Base-by-base conservation (phyloP, 2,329 filamentous ascomycete genomes). In the Fusarium ramigenum region DNA sequence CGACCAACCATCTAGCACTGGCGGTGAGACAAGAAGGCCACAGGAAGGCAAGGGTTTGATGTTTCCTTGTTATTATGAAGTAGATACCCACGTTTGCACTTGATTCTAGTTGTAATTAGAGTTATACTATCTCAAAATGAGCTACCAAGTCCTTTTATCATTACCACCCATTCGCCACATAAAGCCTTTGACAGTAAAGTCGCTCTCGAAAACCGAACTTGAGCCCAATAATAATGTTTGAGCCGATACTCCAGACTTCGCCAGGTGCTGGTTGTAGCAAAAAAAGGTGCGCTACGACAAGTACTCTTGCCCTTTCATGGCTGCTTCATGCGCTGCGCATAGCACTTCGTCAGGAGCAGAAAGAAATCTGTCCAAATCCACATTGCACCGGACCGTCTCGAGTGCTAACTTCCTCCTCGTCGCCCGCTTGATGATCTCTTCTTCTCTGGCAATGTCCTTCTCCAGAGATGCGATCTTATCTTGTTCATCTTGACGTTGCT, bases 41-140 rank as follows among this genome's bases (percentile, higher is more conserved):
- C 30, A 47, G 4, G 40, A 69, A 11, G 66, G 32, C 10, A 69
- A 59, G 28, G 30, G 46, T 8, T n/a, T 69, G 10, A 23, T 69
- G 12, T 69, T 69, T 52, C 44, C 59, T 25, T 69, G 66, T 44
- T 69, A 65, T 16, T 69, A 59, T 53, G 59, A 53, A 59, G 66
- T 49, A 40, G 25, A 69, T 69, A 59, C 59, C 44, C 50, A 39
- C 10, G 44, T 69, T 53, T 69, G 52, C 46, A 64, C 40, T 47
- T 69, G 34, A 32, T 52, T n/a, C 25, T 18, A 34, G 15, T 21
- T 42, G 6, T 23, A 34, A 23, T 40, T 7, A 7, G 4, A 25
- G 15, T 9, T 25, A 4, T 18, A 4, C 19, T 30, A 8, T 32
- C 15, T 40, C 19, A 23, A 30, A n/a, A 46, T 32, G 21, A 43